Conservation (phyloP, 2,329 filamentous ascomycete genomes). For the Penicillium capsulatum region DNA sequence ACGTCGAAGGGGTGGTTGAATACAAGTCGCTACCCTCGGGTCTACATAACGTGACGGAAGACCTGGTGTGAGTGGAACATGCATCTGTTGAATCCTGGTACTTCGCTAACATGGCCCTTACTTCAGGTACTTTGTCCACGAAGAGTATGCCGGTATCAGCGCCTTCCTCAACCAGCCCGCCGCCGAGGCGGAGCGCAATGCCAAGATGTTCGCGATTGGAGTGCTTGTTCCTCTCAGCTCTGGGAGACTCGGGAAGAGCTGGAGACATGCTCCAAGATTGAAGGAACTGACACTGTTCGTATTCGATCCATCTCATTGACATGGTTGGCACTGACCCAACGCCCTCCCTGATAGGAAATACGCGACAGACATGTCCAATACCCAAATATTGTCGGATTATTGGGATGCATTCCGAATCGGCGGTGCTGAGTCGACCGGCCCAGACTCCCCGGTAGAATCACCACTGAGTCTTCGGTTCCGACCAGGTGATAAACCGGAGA, state of each 20-base stretch:
- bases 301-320: background rate
- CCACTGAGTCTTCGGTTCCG: constrained; percentile 49
- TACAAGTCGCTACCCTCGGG: constrained; percentile 96
- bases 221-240: constrained; percentile 80
- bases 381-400: constrained; percentile 66
- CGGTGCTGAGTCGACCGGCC: constrained; percentile 35
- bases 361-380: constrained; percentile 61
- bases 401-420: constrained; percentile 57
- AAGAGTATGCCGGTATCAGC: constrained; percentile 77
- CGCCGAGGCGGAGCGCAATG: constrained; percentile 74
- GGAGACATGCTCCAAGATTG: constrained; percentile 76
- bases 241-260: constrained; percentile 79
- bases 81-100: background rate
- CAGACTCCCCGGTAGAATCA: constrained; percentile 52
- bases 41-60: constrained; percentile 79
- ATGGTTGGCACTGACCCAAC: constrained; percentile 11
- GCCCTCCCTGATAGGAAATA: constrained; percentile 43
- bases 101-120: constrained; percentile 10
- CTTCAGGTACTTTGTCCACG: constrained; percentile 83
- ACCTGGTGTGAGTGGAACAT: constrained; percentile 56
- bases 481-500: constrained; percentile 46
- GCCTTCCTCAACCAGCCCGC: constrained; percentile 84
- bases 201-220: constrained; percentile 88
- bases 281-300: constrained; percentile 66
- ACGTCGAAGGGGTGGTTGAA: constrained; percentile 81